phyloP scores from a whole-genome alignment of 108 stramenopile species.

The Cyclotella cryptica region DNA sequence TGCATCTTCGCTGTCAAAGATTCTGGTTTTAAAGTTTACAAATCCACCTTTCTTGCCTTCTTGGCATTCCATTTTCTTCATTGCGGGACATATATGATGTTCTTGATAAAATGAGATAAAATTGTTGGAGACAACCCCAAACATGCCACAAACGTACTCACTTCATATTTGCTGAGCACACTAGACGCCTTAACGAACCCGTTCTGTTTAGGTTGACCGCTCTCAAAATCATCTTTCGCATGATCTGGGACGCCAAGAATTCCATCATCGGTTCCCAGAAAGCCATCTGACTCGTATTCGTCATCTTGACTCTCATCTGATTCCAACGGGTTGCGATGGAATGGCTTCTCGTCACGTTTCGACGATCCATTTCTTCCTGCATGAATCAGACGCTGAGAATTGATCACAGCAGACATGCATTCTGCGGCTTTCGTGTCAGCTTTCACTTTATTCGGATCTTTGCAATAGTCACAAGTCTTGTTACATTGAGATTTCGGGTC shows the following conservation, averaged over 20 bases:
- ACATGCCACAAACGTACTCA: not conserved
- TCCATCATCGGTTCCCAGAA: constrained; percentile 30
- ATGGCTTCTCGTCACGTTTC: constrained; percentile 15
- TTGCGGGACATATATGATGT: not conserved
- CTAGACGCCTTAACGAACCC: constrained; percentile 63
- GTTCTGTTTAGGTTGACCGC: constrained; percentile 15
- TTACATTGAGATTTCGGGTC: constrained; percentile 61
- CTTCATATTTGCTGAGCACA: constrained; percentile 65
- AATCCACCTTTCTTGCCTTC: constrained; percentile 46
- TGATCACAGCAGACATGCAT: constrained; percentile 41
- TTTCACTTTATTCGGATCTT: constrained; percentile 62
- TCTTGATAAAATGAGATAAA: not conserved
- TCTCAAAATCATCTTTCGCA: constrained; percentile 22
- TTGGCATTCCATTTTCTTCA: constrained; percentile 48
- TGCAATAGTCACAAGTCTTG: constrained; percentile 83
- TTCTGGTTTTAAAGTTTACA: constrained; percentile 51
- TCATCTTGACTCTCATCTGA: constrained; percentile 41
- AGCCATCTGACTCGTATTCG: constrained; percentile 40
- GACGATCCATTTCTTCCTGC: constrained; percentile 9
- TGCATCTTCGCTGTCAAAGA: constrained; percentile 26
- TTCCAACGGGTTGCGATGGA: constrained; percentile 35
- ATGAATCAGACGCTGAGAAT: constrained; percentile 26
- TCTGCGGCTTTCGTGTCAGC: constrained; percentile 45
- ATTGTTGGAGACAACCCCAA: not conserved
- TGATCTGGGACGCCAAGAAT: constrained; percentile 26